Base-by-base conservation (phyloP, 2,329 filamentous ascomycete species). In the Pyrenochaeta sp. region DNA sequence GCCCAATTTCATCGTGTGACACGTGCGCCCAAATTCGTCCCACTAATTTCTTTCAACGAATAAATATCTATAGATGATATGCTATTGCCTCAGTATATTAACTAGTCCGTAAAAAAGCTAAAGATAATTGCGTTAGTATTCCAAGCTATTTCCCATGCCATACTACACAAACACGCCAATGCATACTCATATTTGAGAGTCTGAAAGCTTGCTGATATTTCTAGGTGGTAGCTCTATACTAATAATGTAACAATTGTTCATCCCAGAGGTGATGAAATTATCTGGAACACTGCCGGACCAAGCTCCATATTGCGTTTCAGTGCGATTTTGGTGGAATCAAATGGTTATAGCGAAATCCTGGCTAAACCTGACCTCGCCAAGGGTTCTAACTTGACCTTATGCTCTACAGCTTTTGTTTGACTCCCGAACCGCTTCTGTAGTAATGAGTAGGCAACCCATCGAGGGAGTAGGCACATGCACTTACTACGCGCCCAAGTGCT, bases 401-500 rank as follows among this genome's bases (percentile, higher is more conserved):
- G 7, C 24, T 42, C 54, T 70, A 76, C 45, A 77, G 47, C 61
- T 69, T 77, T 36, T 65, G 62, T 59, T 62, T 70, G 32, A 49
- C 30, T 19, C 56, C 59, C 28, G 67, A 61, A 50, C 62, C 61
- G 71, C 75, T 77, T 77, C 72, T 76, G 67, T 65, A 56, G 66
- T 64, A 58, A 64, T 77, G 60, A 77, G 72, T 60, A 62, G 24
- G 39, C 48, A 27, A 19, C 4, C 25, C 10, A 34, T n/a, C 42
- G 47, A 42, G n/a, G 24, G 49, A 37, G 37, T 48, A 54, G 36
- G 50, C 44, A 36, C n/a, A 32, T 43, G 39, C 19, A 76, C 76
- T 67, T 75, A 77, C 75, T 87, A 87, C 73, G 80, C 82, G 69
- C 86, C 82, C 54, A 97, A 81, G 75, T 92, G 89, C 83, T 95